Percentiles rank a stretch among this genome's conserved stretches.
Conservation (phyloP, 176 grass and related monocot genomes). For the Triticum timopheevii region DNA sequence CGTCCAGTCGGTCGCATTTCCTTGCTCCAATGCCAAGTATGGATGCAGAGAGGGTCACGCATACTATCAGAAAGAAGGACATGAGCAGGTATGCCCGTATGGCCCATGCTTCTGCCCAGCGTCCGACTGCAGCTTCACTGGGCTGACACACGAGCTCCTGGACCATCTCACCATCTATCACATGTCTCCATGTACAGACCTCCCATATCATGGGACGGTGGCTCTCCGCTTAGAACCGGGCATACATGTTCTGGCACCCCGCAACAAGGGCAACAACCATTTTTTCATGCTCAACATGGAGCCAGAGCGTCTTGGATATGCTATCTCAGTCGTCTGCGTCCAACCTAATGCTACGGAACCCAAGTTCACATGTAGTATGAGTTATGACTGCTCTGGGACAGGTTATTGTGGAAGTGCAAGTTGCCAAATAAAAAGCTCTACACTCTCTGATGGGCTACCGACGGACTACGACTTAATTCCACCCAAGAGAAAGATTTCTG, state of each 20-base stretch:
- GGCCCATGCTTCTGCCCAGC: not conserved
- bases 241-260: not conserved
- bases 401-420: not conserved
- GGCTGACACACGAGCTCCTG: not conserved
- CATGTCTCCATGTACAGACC: not conserved
- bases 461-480: not conserved
- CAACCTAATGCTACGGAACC: not conserved
- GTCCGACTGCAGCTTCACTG: not conserved
- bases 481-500: not conserved
- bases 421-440: not conserved
- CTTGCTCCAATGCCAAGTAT: not conserved
- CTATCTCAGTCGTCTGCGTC: not conserved
- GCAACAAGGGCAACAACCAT: not conserved
- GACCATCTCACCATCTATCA: not conserved
- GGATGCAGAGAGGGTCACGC: not conserved
- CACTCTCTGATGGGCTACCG: not conserved
- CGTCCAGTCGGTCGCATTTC: not conserved
- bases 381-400: not conserved
- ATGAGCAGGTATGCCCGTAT: not conserved
- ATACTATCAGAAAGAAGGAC: not conserved
- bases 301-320: not conserved
- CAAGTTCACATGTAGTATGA: not conserved
- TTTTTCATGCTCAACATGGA: not conserved
- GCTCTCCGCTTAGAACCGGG: not conserved
- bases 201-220: not conserved